Base-by-base conservation (phyloP, 176 grass and related monocot species). In the Neostapfia colusana region DNA sequence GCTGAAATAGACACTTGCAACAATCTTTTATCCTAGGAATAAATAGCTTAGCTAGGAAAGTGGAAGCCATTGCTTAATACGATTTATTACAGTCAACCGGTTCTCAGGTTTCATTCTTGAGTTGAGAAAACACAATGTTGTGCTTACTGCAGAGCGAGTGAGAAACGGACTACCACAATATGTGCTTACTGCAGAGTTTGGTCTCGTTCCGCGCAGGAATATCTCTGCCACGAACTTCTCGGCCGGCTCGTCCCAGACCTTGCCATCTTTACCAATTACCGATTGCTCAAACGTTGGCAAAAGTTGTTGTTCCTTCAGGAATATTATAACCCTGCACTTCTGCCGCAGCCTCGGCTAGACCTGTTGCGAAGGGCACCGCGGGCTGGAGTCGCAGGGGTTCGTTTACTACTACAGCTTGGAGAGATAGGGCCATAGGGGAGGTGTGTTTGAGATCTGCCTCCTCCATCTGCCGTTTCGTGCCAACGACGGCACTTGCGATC, bases 1-100 rank as follows among this genome's bases (percentile, higher is more conserved):
- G 74, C 69, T 63, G 66, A 69, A 35, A 82, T 96, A 10, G 58
- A 63, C 12, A 64, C 73, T 64, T 96, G 89, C 75, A 83, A 81
- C 81, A 4, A 18, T 80, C 50, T 88, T 59, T 28, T 84, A 12
- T 64, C 82, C 55, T 54, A 13, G 4, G 17, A 78, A 84, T 77
- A 84, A 63, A 39, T 86, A 56, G 10, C 5, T 26, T 70, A 63
- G 12, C 50, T 44, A 53, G 65, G 51, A 53, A 58, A 69, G 37
- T 26, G 37, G 35, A 55, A 53, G 50, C 20, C 40, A 8, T 24
- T 65, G 38, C 58, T 73, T 59, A 36, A 10, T 57, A 0, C 7
- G 25, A 25, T 57, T 57, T n/a, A 10, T 57, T 17, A 0, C 31
- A 10, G 14, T 81, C 43, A 48, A 31, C 5, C 18, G 24, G 36